Evolutionary conservation across 306 rosid species (phyloP), one percentile per base, ranked within the genome.

Genomic region (Datisca glomerata): DNA sequence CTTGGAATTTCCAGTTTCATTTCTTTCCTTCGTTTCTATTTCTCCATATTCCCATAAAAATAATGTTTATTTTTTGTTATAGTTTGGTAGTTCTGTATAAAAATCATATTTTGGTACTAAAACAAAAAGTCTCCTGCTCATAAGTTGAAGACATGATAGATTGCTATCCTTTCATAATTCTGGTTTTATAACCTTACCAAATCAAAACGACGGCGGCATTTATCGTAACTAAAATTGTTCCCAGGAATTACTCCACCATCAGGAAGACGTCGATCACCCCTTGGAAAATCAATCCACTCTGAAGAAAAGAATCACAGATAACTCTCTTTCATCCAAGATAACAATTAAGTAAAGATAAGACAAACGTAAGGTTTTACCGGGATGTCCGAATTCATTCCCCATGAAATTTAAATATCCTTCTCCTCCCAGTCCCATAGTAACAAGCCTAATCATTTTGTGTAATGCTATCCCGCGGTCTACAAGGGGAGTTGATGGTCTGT

Each of bases 301-400:
- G 78, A 41, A 41, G 33, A 43, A 41, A 54, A 23, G 68, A 49
- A 31, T n/a, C n/a, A n/a, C 27, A 24, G 43, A 59, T 21, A 51
- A n/a, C n/a, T n/a, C n/a, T n/a, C n/a, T n/a, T n/a, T n/a, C n/a
- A n/a, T n/a, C n/a, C n/a, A n/a, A n/a, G n/a, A n/a, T n/a, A n/a
- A n/a, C n/a, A n/a, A n/a, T n/a, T n/a, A n/a, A n/a, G n/a, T n/a
- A n/a, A n/a, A n/a, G n/a, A n/a, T n/a, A n/a, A n/a, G n/a, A n/a
- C n/a, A n/a, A n/a, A n/a, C n/a, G n/a, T 37, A 46, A 53, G 5
- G 21, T 41, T 66, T 66, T 71, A 85, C 98, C 98, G 33, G 98
- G 98, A 68, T 91, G 98, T 36, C 98, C 98, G 24, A 91, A 91
- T 69, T 91, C 98, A 75, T 91, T 91, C 63, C 98, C 98, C 98